Conservation (phyloP, 345 rosid genomes). For the Rhodamnia argentea region DNA sequence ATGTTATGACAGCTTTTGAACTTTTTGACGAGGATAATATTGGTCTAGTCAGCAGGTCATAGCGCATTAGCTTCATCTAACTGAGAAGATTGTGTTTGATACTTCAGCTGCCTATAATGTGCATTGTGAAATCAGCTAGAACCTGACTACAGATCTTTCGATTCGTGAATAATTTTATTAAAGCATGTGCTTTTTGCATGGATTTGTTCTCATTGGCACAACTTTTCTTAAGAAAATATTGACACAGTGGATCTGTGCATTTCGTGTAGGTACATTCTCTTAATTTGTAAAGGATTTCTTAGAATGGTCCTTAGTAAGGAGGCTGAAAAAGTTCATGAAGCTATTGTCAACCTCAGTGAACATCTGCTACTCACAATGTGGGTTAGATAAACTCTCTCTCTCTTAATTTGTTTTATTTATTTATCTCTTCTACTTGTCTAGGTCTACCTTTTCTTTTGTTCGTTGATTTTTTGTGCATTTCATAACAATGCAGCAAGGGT, state of each 20-base stretch:
- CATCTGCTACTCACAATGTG: conserved; percentile 84
- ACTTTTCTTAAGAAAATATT: background rate
- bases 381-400: conserved; percentile 19
- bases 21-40: too few species aligned
- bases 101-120: background rate
- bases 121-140: background rate
- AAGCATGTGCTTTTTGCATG: background rate
- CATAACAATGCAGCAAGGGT: conserved; percentile 50
- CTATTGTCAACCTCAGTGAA: conserved; percentile 86
- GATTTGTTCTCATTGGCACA: background rate
- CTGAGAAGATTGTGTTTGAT: background rate
- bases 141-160: background rate
- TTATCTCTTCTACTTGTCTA: background rate
- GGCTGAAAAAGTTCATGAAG: conserved; percentile 78
- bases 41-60: too few species aligned
- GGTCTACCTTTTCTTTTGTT: background rate
- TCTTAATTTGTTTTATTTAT: background rate
- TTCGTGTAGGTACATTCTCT: conserved; percentile 50
- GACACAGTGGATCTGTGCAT: background rate
- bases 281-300: conserved; percentile 57
- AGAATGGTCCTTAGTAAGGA: conserved; percentile 69
- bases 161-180: background rate
- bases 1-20: too few species aligned
- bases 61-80: too few species aligned
- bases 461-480: background rate